Evolutionary conservation across 2,329 filamentous ascomycete genomes (phyloP).

Genomic region (Phoma sp.): DNA sequence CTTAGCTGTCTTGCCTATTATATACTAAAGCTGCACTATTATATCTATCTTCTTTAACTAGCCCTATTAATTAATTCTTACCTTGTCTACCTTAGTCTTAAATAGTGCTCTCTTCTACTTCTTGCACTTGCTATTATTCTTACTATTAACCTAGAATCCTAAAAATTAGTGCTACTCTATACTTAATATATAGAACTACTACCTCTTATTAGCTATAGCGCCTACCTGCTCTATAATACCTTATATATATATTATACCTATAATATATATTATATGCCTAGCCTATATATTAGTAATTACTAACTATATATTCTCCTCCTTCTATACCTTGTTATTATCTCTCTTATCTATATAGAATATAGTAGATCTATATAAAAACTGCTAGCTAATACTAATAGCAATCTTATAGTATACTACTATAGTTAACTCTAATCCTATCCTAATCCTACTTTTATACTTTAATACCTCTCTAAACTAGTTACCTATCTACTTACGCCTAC

Average conservation of each 20-base stretch:
- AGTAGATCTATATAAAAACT: constrained; percentile 16
- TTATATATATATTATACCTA: too few relatives aligned
- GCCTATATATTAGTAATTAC: constrained; percentile 17
- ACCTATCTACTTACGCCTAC: constrained; percentile 12
- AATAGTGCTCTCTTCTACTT: not conserved
- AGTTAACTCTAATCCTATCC: constrained; percentile 17
- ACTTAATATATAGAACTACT: too few relatives aligned
- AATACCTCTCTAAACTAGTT: constrained; percentile 18
- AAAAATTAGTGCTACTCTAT: too few relatives aligned
- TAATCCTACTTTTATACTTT: constrained; percentile 16
- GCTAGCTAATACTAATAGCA: too few relatives aligned
- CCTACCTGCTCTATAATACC: too few relatives aligned
- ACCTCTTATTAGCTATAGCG: too few relatives aligned
- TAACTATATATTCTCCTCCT: constrained; percentile 13
- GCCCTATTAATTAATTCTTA: not conserved
- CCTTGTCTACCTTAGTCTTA: not conserved
- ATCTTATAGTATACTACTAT: constrained; percentile 22
- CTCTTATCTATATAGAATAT: constrained; percentile 21
- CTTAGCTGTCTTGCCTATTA: constrained; percentile 18
- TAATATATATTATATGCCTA: constrained; percentile 14
- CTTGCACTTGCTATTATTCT: not conserved
- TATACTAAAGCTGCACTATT: constrained; percentile 15
- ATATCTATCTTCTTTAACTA: constrained; percentile 16
- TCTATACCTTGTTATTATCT: constrained; percentile 16
- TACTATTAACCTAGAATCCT: not conserved